Conservation (phyloP, 2,329 filamentous ascomycete species). For the Zalaria sp. region DNA sequence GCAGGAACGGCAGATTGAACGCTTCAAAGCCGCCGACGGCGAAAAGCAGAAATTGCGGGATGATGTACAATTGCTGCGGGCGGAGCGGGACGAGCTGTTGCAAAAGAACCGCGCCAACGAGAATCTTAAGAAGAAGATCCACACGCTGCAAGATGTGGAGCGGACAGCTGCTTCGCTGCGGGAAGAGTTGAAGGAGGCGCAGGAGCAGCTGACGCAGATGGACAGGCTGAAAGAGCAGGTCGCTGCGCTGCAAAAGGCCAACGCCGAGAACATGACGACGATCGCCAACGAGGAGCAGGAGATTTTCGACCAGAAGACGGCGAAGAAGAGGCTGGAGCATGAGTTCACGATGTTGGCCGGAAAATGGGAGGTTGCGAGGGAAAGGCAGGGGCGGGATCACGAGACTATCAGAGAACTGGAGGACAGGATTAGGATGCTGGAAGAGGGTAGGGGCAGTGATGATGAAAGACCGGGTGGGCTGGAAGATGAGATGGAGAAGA, state of each 20-base stretch:
- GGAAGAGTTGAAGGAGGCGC: constrained; percentile 29
- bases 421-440: constrained; percentile 27
- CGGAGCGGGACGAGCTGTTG: constrained; percentile 34
- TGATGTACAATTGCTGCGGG: constrained; percentile 33
- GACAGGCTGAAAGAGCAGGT: constrained; percentile 30
- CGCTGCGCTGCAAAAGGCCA: constrained; percentile 32
- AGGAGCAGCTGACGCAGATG: constrained; percentile 29
- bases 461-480: constrained; percentile 15
- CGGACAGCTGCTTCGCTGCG: constrained; percentile 27
- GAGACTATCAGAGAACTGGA: constrained; percentile 33
- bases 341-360: constrained; percentile 32
- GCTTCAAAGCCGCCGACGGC: constrained; percentile 24
- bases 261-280: constrained; percentile 35
- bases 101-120: constrained; percentile 37
- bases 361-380: constrained; percentile 31
- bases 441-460: constrained; percentile 15
- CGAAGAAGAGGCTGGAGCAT: constrained; percentile 31
- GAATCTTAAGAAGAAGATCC: constrained; percentile 40
- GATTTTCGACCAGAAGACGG: constrained; percentile 36
- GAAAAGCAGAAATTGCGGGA: constrained; percentile 36
- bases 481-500: constrained; percentile 25
- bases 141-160: constrained; percentile 33
- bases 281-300: constrained; percentile 37
- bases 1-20: constrained; percentile 31
- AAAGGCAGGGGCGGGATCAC: constrained; percentile 32